These are phyloP conservation scores for Coniochaeta sp. DNA, from an alignment of 2,329 filamentous ascomycete species.

Conservation along the genomic window DNA sequence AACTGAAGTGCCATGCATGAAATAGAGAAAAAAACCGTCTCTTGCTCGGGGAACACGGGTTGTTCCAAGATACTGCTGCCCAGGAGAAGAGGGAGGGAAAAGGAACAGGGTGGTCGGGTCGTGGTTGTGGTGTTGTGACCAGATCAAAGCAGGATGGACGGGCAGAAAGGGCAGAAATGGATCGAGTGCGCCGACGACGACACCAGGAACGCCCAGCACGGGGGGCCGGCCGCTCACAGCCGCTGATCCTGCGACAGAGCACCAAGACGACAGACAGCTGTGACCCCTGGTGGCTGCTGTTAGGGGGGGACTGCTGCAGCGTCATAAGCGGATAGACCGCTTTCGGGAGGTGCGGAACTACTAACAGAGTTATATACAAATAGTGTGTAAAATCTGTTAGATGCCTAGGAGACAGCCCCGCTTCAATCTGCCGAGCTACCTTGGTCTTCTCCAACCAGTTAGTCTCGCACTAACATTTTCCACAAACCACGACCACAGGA, in stretches of 20 bases:
- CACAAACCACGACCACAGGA: background rate
- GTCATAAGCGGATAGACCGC: background rate
- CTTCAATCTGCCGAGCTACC: background rate
- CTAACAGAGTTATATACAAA: background rate
- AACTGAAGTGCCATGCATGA: background rate
- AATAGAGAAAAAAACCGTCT: background rate
- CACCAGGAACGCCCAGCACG: slow-evolving; percentile 4
- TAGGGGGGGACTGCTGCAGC: slow-evolving; percentile 14
- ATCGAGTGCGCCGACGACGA: background rate
- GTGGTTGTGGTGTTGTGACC: background rate
- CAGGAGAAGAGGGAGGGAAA: background rate
- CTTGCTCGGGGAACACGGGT: background rate
- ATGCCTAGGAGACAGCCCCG: background rate
- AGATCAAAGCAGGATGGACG: background rate
- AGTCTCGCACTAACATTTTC: background rate
- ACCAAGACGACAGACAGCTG: background rate
- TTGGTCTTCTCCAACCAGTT: background rate
- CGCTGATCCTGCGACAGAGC: background rate
- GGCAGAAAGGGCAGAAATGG: slow-evolving; percentile 1
- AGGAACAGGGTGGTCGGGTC: background rate
- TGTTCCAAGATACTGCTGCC: background rate
- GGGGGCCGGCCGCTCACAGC: slow-evolving; percentile 13
- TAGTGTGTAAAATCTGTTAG: background rate
- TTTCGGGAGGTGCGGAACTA: background rate
- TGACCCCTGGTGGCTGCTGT: slow-evolving; percentile 2